Evolutionary conservation across 2,329 filamentous ascomycete genomes (phyloP), one percentile per base, ranked within the genome.

Genomic region (Rugonectria rugulosa): DNA sequence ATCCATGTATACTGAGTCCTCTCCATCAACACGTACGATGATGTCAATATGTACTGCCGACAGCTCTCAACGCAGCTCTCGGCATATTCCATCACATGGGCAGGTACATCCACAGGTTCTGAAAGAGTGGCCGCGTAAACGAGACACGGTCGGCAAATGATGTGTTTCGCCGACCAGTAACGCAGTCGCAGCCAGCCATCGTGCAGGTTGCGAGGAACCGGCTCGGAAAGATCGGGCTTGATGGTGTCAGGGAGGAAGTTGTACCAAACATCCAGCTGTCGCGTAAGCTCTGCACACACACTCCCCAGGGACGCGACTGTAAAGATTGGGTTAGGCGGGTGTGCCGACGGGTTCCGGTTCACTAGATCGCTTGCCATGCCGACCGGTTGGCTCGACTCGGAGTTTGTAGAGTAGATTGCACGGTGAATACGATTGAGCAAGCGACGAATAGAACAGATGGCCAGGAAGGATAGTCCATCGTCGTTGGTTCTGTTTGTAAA

Each of bases 401-500:
- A 5, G 27, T 44, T 10, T 1, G 41, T 44, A 3, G 41, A 44
- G 31, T 44, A 44, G 20, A 44, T 44, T 11, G 41, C 41, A 6
- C 41, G 41, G 14, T 44, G 41, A 6, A 44, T 44, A n/a, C 41
- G 19, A 23, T 44, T 44, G 8, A 44, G 6, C 9, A 44, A 32
- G 4, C 41, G 41, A 11, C 41, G 41, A 8, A 44, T 44, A 8
- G 41, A 44, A 8, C 41, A 44, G 11, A 44, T 44, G 6, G 41
- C 41, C 26, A 44, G 11, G n/a, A 57, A 58, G 15, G 48, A 60
- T 7, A 65, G 55, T 27, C 59, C 51, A 20, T 65, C 59, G 11
- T 51, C 45, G 12, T 53, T 53, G 12, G 54, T 49, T 20, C 27
- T 44, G 5, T 62, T 53, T n/a, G 57, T 58, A 34, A 61, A 66